Evolutionary conservation across 345 rosid genomes (phyloP).

Genomic region (Raphanus raphanistrum): DNA sequence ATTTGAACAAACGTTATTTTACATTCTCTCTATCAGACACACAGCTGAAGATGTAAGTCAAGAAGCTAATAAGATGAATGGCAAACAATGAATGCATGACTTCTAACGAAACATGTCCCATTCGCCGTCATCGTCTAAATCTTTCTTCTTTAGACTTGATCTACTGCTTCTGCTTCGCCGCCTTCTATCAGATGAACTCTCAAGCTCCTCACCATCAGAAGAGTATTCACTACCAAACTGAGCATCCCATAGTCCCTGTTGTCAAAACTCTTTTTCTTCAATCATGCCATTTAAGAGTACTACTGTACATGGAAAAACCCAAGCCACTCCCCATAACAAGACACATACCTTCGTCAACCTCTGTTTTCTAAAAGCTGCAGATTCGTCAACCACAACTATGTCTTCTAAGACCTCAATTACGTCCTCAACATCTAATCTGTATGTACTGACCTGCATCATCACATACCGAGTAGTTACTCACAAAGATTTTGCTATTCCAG

Average conservation of each 20-base stretch:
- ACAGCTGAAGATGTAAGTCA: not conserved
- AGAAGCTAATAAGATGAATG: not conserved
- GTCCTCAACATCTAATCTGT: slow-evolving; percentile 71
- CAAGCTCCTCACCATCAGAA: slow-evolving; percentile 44
- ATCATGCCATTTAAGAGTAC: not conserved
- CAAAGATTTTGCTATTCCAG: not conserved
- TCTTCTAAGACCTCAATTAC: slow-evolving; percentile 71
- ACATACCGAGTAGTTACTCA: not conserved
- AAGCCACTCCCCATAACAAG: slow-evolving; percentile 8
- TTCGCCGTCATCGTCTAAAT: slow-evolving; percentile 19
- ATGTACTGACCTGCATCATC: slow-evolving; percentile 70
- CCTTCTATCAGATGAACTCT: slow-evolving; percentile 27
- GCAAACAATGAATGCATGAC: not conserved
- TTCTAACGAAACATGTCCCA: slow-evolving; percentile 28
- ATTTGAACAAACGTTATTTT: not conserved
- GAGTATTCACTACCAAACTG: slow-evolving; percentile 49
- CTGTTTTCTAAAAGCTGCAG: slow-evolving; percentile 68
- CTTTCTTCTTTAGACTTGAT: slow-evolving; percentile 33
- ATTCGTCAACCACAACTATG: slow-evolving; percentile 70
- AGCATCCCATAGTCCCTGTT: slow-evolving; percentile 76
- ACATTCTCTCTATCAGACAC: not conserved
- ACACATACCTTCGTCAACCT: slow-evolving; percentile 71
- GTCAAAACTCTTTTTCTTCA: not conserved
- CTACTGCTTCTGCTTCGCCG: slow-evolving; percentile 32
- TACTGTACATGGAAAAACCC: not conserved